A percentile compares a stretch with the other conserved stretches of the same genome.
Conservation (phyloP, 2,329 filamentous ascomycete species). For the Fusarium mexicanum region DNA sequence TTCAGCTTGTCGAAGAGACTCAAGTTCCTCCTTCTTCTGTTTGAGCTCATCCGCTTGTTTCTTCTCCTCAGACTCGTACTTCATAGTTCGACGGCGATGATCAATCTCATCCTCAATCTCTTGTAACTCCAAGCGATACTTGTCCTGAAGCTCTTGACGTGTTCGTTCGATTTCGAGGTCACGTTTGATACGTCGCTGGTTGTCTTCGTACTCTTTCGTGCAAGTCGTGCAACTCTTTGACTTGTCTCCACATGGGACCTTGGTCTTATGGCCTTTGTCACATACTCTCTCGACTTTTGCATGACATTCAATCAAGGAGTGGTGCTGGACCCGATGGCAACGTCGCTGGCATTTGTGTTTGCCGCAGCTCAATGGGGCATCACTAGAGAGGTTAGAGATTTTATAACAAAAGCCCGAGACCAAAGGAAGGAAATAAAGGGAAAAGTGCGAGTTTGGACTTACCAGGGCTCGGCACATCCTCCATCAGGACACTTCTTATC, state of each 20-base stretch:
- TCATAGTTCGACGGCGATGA: constrained; percentile 54
- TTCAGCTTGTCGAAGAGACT: constrained; percentile 49
- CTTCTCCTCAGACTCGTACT: constrained; percentile 56
- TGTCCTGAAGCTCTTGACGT: constrained; percentile 54
- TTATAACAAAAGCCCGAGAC: neutral
- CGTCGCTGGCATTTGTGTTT: constrained; percentile 66
- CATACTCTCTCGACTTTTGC: constrained; percentile 58
- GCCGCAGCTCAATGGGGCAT: constrained; percentile 62
- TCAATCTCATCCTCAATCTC: constrained; percentile 65
- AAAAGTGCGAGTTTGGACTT: constrained; percentile 10
- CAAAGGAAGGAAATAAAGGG: no score
- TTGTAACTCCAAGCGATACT: constrained; percentile 57
- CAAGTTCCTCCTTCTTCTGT: constrained; percentile 59
- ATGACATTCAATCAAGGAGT: constrained; percentile 57
- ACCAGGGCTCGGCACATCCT: constrained; percentile 73
- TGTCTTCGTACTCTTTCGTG: constrained; percentile 57
- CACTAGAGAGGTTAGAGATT: constrained; percentile 50
- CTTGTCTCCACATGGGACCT: constrained; percentile 56
- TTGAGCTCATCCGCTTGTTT: constrained; percentile 55
- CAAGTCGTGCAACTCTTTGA: constrained; percentile 61
- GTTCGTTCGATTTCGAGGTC: constrained; percentile 62
- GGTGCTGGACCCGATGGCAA: constrained; percentile 71
- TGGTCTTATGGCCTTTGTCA: constrained; percentile 58
- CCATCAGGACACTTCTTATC: constrained; percentile 72
- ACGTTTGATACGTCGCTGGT: constrained; percentile 50